These are phyloP conservation scores for Aspergillus costaricaensis DNA, from an alignment of 2,329 filamentous ascomycete genomes.

Conservation along the genomic window DNA sequence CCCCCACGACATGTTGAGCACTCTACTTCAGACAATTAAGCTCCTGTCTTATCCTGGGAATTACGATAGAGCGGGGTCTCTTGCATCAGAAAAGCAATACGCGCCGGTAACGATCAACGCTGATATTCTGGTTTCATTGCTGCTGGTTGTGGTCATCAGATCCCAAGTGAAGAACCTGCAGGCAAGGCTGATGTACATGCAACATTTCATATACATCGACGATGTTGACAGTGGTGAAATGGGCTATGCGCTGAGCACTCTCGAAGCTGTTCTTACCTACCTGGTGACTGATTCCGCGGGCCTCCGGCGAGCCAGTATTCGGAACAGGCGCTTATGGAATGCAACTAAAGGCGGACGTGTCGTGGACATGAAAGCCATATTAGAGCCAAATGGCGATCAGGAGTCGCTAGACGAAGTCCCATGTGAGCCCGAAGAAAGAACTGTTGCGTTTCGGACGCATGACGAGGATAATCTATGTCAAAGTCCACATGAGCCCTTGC, in stretches of 20 bases:
- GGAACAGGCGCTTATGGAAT: constrained; percentile 86
- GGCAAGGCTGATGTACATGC: constrained; percentile 88
- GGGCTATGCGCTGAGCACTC: constrained; percentile 92
- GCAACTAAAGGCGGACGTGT: constrained; percentile 77
- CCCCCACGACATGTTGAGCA: constrained; percentile 85
- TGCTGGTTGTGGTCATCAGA: constrained; percentile 89
- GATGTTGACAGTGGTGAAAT: constrained; percentile 96
- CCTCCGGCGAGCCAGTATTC: constrained; percentile 78
- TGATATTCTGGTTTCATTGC: constrained; percentile 86
- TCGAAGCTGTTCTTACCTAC: constrained; percentile 91
- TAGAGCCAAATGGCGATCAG: constrained; percentile 68
- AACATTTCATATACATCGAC: constrained; percentile 96
- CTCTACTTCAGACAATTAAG: constrained; percentile 79
- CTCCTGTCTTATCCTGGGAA: constrained; percentile 69
- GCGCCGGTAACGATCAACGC: constrained; percentile 72
- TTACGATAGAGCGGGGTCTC: constrained; percentile 41
- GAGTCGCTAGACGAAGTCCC: constrained; percentile 32
- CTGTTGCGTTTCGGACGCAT: constrained; percentile 39
- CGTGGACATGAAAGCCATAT: constrained; percentile 71
- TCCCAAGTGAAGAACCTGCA: constrained; percentile 85
- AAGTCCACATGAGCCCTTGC: constrained; percentile 23
- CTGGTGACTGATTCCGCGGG: constrained; percentile 78
- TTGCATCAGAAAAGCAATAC: constrained; percentile 54
- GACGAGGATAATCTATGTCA: constrained; percentile 32
- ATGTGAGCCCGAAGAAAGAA: constrained; percentile 44